phyloP scores from a whole-genome alignment of 2,329 filamentous ascomycete genomes.

The Scortechinia acanthostroma region DNA sequence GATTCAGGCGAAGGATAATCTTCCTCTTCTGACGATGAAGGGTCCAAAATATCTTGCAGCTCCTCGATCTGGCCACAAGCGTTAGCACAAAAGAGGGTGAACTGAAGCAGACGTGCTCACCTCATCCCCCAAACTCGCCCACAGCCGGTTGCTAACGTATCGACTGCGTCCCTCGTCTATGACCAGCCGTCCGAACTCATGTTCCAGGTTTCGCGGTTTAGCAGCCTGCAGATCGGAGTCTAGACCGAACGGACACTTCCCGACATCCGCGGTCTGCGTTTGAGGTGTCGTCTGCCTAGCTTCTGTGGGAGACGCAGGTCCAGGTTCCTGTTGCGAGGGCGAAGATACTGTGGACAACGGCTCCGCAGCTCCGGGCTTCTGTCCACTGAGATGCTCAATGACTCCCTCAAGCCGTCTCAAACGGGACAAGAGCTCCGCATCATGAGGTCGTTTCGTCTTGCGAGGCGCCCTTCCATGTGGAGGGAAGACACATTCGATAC shows the following conservation, averaged over 20 bases:
- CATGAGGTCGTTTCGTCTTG: constrained; percentile 8
- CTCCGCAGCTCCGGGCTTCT: neutral
- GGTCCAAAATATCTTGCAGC: constrained; percentile 8
- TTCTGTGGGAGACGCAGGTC: neutral
- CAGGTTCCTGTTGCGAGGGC: neutral
- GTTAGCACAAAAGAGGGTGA: constrained; percentile 5
- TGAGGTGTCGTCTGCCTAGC: no score
- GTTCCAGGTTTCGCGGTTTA: constrained; percentile 13
- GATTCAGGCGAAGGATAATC: constrained; percentile 6
- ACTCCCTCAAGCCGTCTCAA: constrained; percentile 10
- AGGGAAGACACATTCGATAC: constrained; percentile 21
- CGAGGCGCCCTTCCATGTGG: constrained; percentile 16
- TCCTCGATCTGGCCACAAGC: no score
- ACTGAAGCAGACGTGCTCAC: constrained; percentile 13
- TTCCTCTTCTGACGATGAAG: constrained; percentile 7
- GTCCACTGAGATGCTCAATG: neutral
- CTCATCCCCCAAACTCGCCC: constrained; percentile 16
- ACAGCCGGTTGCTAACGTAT: constrained; percentile 10
- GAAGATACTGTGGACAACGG: neutral
- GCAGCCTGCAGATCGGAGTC: constrained; percentile 6
- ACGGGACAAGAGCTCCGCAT: constrained; percentile 11
- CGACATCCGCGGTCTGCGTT: neutral
- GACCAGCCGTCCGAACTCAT: constrained; percentile 6
- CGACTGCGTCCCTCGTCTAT: constrained; percentile 3
- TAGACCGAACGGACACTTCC: neutral